A percentile compares a stretch with the other conserved stretches of the same genome.
Conservation (phyloP, 2,329 filamentous ascomycete genomes). For the Calonectria leucothoes region DNA sequence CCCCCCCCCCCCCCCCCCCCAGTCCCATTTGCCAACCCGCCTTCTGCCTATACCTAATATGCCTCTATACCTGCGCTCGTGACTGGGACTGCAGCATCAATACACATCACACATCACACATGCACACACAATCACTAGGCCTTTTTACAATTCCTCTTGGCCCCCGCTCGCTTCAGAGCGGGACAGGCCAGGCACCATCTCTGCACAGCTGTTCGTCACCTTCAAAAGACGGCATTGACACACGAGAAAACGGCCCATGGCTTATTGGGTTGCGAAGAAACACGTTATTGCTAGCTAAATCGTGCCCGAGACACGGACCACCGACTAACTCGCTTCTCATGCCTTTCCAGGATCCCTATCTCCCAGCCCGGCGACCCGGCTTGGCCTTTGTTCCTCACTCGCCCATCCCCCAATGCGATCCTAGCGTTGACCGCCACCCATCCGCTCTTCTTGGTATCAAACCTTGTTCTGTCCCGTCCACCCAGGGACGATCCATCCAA, state of each 20-base stretch:
- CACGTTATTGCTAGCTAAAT: slow-evolving; percentile 38
- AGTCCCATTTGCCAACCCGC: background rate
- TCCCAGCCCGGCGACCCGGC: slow-evolving; percentile 23
- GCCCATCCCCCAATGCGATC: slow-evolving; percentile 12
- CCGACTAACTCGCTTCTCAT: slow-evolving; percentile 24
- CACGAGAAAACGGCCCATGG: slow-evolving; percentile 40
- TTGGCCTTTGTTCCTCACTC: slow-evolving; percentile 31
- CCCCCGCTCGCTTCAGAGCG: slow-evolving; percentile 1
- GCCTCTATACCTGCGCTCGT: background rate
- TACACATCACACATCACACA: slow-evolving; percentile 6
- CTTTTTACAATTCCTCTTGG: background rate
- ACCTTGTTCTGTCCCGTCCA: slow-evolving; percentile 34
- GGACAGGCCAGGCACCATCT: slow-evolving; percentile 10
- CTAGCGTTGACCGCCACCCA: slow-evolving; percentile 17
- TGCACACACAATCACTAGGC: background rate
- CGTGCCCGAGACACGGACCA: slow-evolving; percentile 35
- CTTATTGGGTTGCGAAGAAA: slow-evolving; percentile 38
- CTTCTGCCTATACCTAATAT: background rate
- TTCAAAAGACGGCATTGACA: slow-evolving; percentile 17
- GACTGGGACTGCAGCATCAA: background rate
- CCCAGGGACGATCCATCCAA: slow-evolving; percentile 40
- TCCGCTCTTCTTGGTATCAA: slow-evolving; percentile 42
- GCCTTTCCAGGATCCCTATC: slow-evolving; percentile 19
- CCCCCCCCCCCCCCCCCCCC: too few species aligned
- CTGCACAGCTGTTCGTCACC: slow-evolving; percentile 21